Percentiles rank a stretch among this genome's conserved stretches.
Conservation (phyloP, 768 basidiomycete species). For the Gautieria morchelliformis region DNA sequence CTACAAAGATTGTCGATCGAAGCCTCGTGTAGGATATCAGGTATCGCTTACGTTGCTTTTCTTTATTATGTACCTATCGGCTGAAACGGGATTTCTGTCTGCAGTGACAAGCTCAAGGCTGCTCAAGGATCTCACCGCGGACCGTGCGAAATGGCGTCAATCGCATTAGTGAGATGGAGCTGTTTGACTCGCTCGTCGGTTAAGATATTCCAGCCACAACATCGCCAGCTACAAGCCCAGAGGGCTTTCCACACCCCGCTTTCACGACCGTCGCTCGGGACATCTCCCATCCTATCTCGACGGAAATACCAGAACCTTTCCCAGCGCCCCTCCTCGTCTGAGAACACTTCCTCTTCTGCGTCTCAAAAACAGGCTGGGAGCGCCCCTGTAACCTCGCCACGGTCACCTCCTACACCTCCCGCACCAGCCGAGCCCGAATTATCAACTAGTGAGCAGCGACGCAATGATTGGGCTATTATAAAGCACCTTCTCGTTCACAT, state of each 20-base stretch:
- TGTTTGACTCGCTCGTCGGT: neutral
- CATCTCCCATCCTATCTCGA: neutral
- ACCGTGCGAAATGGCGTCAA: too few relatives aligned
- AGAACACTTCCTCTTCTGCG: neutral
- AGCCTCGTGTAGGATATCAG: too few relatives aligned
- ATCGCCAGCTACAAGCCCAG: neutral
- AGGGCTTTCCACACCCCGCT: neutral
- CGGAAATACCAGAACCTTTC: neutral
- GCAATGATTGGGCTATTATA: slow-evolving; percentile 81
- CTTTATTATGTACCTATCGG: too few relatives aligned
- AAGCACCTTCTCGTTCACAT: slow-evolving; percentile 77
- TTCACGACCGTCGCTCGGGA: neutral
- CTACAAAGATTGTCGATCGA: too few relatives aligned
- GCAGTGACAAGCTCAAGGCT: too few relatives aligned
- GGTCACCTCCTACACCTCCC: neutral
- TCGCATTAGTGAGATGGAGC: neutral
- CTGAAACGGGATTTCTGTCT: too few relatives aligned
- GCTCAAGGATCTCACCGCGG: too few relatives aligned
- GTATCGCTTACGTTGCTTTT: too few relatives aligned
- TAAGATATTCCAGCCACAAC: neutral
- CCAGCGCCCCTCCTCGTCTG: neutral
- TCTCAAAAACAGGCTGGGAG: neutral
- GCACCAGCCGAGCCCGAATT: neutral
- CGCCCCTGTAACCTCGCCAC: neutral
- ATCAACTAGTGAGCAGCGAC: slow-evolving; percentile 39